Evolutionary conservation across 352 stramenopile species (phyloP).

Genomic region (Pythium insidiosum): DNA sequence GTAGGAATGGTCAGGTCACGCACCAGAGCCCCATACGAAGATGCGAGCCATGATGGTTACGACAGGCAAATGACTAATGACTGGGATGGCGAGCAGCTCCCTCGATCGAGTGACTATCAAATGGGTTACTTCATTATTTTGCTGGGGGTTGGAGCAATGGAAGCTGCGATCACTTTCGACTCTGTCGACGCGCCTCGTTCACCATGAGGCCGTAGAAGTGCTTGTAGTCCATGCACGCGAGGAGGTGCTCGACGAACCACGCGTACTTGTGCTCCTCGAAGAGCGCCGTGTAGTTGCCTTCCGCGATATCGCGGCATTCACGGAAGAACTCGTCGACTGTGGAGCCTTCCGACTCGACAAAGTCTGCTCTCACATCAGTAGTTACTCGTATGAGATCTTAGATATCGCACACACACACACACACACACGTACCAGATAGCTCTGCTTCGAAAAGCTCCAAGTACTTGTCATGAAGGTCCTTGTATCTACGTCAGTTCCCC

Average conservation of each 20-base stretch:
- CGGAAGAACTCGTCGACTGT: conserved; percentile 63
- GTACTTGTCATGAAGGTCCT: conserved; percentile 69
- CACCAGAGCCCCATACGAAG: conserved; percentile 62
- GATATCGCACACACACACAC: no score
- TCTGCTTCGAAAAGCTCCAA: conserved; percentile 65
- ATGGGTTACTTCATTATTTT: no score
- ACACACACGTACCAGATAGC: conserved; percentile 48
- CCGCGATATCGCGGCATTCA: conserved; percentile 52
- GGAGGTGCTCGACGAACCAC: conserved; percentile 73
- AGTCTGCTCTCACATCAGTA: no score
- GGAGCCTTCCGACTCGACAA: conserved; percentile 56
- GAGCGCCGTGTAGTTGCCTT: conserved; percentile 51
- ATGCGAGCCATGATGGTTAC: background rate
- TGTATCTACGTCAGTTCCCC: conserved; percentile 27
- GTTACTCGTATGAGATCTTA: no score
- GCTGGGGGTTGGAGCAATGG: no score
- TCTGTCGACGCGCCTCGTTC: conserved; percentile 62
- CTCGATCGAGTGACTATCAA: no score
- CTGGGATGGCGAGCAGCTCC: no score
- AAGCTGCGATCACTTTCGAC: conserved; percentile 30
- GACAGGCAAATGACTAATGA: no score
- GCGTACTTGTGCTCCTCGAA: conserved; percentile 63
- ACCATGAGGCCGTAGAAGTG: conserved; percentile 76
- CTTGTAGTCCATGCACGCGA: conserved; percentile 79
- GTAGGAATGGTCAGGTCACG: background rate